Evolutionary conservation across 2,329 filamentous ascomycete genomes (phyloP), one percentile per base, ranked within the genome.

Genomic region (Penicillium brevicompactum): DNA sequence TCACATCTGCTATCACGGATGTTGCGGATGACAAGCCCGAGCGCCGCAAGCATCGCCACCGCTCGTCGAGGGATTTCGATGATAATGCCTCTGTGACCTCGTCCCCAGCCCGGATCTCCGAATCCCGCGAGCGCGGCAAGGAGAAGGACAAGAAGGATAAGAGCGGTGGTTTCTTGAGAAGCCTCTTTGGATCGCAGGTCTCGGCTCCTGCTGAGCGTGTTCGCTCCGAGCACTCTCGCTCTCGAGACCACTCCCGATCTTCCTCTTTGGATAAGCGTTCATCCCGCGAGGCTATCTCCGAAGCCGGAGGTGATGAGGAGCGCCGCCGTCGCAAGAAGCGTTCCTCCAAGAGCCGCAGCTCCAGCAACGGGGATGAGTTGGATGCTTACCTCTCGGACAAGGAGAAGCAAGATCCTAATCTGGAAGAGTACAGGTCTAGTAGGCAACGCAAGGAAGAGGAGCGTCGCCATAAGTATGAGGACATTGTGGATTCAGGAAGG

Each of bases 271-370:
- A 69, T 43, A 70, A 67, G 44, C 62, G 53, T 24, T 55, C 61
- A 14, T 65, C 68, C 51, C 67, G 69, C 14, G 71, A 74, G 42
- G 65, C 67, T 9, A 66, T 71, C 51, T 76, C 75, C 10, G 74
- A 76, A 58, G 61, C 65, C 48, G 71, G 66, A 53, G 55, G 64
- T 31, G 77, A 78, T 16, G 69, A 71, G 13, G 65, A 69, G 27
- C 76, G 77, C 51, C 77, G 74, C 56, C 76, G 75, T 42, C 78
- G 75, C 57, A 75, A 75, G 59, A 79, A 80, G 64, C 78, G 73
- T 68, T 63, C 73, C 65, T 67, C 73, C 51, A 63, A 75, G 68
- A 64, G 74, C 42, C 62, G 65, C 56, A 72, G 66, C 56, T 70
- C 67, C 34, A 76, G 74, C 40, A 69, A 67, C 50, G 80, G 82